Conservation (phyloP, 768 basidiomycete species). For the Trichaptum fuscoviolaceum region DNA sequence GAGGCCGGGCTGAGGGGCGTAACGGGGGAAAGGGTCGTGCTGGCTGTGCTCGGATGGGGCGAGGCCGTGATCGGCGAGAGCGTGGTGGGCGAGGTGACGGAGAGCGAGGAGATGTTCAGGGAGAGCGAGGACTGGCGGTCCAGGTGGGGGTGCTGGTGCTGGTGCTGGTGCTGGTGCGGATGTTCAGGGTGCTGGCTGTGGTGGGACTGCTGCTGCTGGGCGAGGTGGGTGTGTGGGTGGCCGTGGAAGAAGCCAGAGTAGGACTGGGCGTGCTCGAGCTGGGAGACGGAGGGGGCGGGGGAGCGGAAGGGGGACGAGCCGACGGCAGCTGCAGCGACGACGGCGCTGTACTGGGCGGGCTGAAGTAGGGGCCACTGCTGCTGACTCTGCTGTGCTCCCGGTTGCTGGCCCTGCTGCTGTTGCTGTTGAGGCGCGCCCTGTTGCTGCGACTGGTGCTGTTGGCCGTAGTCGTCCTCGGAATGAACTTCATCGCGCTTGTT, state of each 20-base stretch:
- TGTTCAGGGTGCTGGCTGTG: neutral
- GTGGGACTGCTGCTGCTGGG: slow-evolving; percentile 4
- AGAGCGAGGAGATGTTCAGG: slow-evolving; percentile 62
- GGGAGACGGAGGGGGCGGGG: neutral
- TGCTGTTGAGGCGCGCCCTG: neutral
- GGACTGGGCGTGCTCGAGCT: neutral
- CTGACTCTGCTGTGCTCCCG: neutral
- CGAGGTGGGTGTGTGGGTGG: neutral
- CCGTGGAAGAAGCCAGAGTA: neutral
- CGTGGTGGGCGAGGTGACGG: slow-evolving; percentile 61
- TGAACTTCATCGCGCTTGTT: slow-evolving; percentile 49
- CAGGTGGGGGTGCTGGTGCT: neutral
- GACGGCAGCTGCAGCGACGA: neutral
- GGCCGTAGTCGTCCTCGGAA: slow-evolving; percentile 3
- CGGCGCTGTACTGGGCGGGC: neutral
- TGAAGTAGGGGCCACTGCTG: neutral
- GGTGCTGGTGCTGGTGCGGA: slow-evolving; percentile 1
- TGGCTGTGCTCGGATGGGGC: slow-evolving; percentile 30
- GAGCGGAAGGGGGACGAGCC: neutral
- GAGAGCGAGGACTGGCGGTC: slow-evolving; percentile 36
- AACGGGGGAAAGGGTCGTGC: slow-evolving; percentile 25
- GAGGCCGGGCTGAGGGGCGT: slow-evolving; percentile 11
- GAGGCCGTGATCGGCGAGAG: slow-evolving; percentile 55
- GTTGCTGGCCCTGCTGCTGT: slow-evolving; percentile 3
- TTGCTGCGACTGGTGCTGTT: slow-evolving; percentile 7